A percentile compares a stretch with the other conserved stretches of the same genome.
Evolutionary conservation across 192 early-diverging fungal genomes (phyloP).

Genomic region (Kappamyces sp.): DNA sequence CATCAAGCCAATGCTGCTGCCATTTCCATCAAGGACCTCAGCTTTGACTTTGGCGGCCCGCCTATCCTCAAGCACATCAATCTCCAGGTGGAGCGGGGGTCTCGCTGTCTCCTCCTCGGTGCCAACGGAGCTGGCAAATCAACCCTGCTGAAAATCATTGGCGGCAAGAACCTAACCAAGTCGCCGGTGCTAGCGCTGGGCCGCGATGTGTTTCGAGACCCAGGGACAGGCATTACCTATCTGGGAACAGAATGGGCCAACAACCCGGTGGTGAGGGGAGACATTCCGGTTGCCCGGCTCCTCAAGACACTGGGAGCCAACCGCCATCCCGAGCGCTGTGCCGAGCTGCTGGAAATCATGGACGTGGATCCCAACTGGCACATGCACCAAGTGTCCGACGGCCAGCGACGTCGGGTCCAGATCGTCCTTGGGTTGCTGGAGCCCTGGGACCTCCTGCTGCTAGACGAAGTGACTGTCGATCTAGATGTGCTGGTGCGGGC

Average conservation of each 20-base stretch:
- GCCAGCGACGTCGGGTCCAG: conserved; percentile 61
- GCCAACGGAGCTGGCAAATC: conserved; percentile 69
- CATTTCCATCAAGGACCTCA: conserved; percentile 47
- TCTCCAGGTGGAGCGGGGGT: conserved; percentile 46
- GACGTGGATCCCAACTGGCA: conserved; percentile 60
- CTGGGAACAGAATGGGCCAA: conserved; percentile 76
- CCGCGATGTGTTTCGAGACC: conserved; percentile 60
- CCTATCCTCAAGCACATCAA: conserved; percentile 50
- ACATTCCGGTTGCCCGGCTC: conserved; percentile 59
- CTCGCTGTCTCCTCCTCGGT: conserved; percentile 65
- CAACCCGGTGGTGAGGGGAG: conserved; percentile 65
- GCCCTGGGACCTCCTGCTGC: conserved; percentile 57
- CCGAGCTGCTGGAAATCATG: conserved; percentile 60
- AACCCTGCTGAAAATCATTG: conserved; percentile 63
- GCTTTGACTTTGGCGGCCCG: conserved; percentile 54
- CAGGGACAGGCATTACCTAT: conserved; percentile 58
- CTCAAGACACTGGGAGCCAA: conserved; percentile 60
- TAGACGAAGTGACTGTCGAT: conserved; percentile 80
- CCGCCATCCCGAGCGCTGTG: conserved; percentile 53
- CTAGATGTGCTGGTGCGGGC: conserved; percentile 70
- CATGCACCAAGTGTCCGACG: conserved; percentile 71
- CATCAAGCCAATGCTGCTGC: conserved; percentile 22
- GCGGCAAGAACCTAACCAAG: conserved; percentile 62
- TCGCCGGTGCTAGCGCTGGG: conserved; percentile 52
- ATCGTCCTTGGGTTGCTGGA: conserved; percentile 68